Evolutionary conservation across 164 flowering plant species (phyloP).

Genomic region (Litsea cubeba): DNA sequence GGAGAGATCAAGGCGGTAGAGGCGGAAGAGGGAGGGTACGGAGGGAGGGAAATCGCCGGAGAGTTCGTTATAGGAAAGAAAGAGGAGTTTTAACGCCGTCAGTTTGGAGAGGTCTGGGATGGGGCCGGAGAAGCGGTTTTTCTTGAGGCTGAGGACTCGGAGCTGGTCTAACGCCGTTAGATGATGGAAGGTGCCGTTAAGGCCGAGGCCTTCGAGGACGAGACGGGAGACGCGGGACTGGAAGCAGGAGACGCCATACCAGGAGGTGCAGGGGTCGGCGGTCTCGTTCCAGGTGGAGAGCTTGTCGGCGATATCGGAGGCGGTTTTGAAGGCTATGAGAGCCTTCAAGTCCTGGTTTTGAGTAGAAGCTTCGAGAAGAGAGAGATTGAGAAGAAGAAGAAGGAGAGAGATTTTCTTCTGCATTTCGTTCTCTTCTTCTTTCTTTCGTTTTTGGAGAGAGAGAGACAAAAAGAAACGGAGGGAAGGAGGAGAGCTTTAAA

Average conservation of each 20-base stretch:
- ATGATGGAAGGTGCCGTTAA: slow-evolving; percentile 33
- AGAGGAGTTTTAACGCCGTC: slow-evolving; percentile 55
- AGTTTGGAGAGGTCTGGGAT: slow-evolving; percentile 64
- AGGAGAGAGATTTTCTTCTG: neutral
- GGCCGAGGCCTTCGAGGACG: slow-evolving; percentile 60
- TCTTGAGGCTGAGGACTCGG: slow-evolving; percentile 60
- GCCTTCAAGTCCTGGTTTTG: slow-evolving; percentile 37
- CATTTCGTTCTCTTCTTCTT: neutral
- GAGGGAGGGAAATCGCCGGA: slow-evolving; percentile 58
- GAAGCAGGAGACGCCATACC: slow-evolving; percentile 63
- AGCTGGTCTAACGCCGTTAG: slow-evolving; percentile 48
- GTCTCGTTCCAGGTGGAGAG: slow-evolving; percentile 52
- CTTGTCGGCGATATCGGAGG: slow-evolving; percentile 37
- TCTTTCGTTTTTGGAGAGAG: neutral
- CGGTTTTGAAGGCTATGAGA: slow-evolving; percentile 56
- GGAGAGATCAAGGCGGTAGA: slow-evolving; percentile 79
- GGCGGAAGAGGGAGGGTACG: slow-evolving; percentile 32
- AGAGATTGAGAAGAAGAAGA: slow-evolving; percentile 1
- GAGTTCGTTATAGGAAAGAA: slow-evolving; percentile 55
- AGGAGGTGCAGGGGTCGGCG: slow-evolving; percentile 35
- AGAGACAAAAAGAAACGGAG: neutral
- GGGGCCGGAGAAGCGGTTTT: slow-evolving; percentile 45
- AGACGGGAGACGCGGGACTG: slow-evolving; percentile 55
- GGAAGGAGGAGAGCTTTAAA: neutral
- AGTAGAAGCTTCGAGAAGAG: slow-evolving; percentile 14